These are phyloP conservation scores for Apiotrichum porosum DNA, from an alignment of 1,284 basidiomycete genomes.

Conservation along the genomic window DNA sequence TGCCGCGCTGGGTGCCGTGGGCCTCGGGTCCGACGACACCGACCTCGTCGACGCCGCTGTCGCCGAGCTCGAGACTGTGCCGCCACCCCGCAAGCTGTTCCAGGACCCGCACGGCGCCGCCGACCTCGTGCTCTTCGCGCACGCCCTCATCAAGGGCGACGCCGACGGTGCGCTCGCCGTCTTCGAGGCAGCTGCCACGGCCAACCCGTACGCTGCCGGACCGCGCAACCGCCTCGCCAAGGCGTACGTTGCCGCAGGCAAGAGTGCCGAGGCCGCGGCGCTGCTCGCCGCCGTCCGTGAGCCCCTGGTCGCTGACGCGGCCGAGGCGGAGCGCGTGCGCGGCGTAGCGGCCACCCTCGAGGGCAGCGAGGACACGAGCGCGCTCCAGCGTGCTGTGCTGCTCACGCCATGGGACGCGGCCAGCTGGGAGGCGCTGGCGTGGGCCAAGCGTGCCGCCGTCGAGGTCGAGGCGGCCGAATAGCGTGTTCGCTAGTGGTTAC, in stretches of 20 bases:
- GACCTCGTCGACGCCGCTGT: slow-evolving; percentile 79
- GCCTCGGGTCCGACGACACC: slow-evolving; percentile 70
- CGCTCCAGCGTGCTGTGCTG: slow-evolving; percentile 64
- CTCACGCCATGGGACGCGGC: slow-evolving; percentile 59
- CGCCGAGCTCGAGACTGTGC: slow-evolving; percentile 61
- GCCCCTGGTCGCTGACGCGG: slow-evolving; percentile 25
- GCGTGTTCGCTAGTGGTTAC: too few species aligned
- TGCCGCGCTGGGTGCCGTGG: slow-evolving; percentile 78
- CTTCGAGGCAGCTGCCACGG: slow-evolving; percentile 15
- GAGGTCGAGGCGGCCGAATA: slow-evolving; percentile 20
- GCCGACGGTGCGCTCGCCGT: slow-evolving; percentile 13
- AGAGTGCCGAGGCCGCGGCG: slow-evolving; percentile 35
- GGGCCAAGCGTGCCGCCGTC: slow-evolving; percentile 24
- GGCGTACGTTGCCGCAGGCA: slow-evolving; percentile 24
- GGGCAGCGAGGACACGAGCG: slow-evolving; percentile 28
- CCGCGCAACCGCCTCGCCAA: slow-evolving; percentile 22
- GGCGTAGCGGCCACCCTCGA: slow-evolving; percentile 28
- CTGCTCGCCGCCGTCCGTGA: slow-evolving; percentile 6
- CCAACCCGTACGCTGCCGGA: neutral
- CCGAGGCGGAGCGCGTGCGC: slow-evolving; percentile 22
- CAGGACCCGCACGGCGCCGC: slow-evolving; percentile 31
- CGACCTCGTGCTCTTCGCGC: slow-evolving; percentile 31
- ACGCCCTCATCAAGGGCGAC: slow-evolving; percentile 18
- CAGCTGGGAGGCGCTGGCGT: slow-evolving; percentile 54
- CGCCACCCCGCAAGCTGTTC: slow-evolving; percentile 12